Percentiles rank a stretch among this genome's conserved stretches.
These are phyloP conservation scores for Hymenoscyphus albidus DNA, from an alignment of 2,329 filamentous ascomycete species.

Conservation along the genomic window DNA sequence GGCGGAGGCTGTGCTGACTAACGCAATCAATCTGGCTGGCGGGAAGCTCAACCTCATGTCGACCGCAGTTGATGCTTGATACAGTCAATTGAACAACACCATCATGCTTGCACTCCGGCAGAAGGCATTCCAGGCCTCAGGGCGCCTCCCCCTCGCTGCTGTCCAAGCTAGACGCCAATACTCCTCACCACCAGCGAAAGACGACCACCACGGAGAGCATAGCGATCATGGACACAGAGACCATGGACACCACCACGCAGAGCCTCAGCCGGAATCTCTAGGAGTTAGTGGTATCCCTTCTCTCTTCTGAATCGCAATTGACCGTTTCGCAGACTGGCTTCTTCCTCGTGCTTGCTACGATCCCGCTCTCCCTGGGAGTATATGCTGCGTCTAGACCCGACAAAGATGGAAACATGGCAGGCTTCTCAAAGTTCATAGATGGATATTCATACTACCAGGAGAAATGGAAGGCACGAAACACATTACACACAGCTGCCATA, in stretches of 20 bases:
- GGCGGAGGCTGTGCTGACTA: slow-evolving; percentile 9
- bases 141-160: slow-evolving; percentile 22
- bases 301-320: background rate
- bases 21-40: background rate
- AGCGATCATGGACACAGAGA: slow-evolving; percentile 11
- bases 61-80: slow-evolving; percentile 10
- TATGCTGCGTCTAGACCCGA: slow-evolving; percentile 42
- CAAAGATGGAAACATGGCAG: slow-evolving; percentile 38
- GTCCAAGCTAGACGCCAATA: slow-evolving; percentile 22
- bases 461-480: slow-evolving; percentile 52
- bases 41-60: slow-evolving; percentile 14
- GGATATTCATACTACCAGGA: slow-evolving; percentile 52
- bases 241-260: slow-evolving; percentile 35
- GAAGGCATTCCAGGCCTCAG: slow-evolving; percentile 32
- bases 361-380: slow-evolving; percentile 43
- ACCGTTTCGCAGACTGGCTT: slow-evolving; percentile 41
- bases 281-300: slow-evolving; percentile 42
- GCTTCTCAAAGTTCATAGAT: slow-evolving; percentile 48
- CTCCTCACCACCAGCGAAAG: slow-evolving; percentile 22
- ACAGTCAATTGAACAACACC: slow-evolving; percentile 31
- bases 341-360: slow-evolving; percentile 42
- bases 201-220: slow-evolving; percentile 21
- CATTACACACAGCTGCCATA: slow-evolving; percentile 55
- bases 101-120: slow-evolving; percentile 34
- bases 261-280: slow-evolving; percentile 45